A percentile compares a stretch with the other conserved stretches of the same genome.
Evolutionary conservation across 768 basidiomycete species (phyloP).

Genomic region (Obba rivulosa): DNA sequence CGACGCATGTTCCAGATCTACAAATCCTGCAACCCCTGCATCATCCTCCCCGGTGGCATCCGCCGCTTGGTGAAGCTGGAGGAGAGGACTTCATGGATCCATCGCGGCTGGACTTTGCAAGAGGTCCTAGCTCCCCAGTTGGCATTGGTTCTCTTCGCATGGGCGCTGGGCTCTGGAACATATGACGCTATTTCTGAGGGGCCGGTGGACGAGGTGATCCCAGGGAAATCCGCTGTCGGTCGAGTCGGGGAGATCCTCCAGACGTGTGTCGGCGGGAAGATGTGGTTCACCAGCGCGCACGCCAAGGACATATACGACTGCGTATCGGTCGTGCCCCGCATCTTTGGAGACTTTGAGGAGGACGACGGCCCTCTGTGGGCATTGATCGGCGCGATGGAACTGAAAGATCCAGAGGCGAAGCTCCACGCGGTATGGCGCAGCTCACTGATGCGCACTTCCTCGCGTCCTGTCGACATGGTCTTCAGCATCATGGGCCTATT

Average conservation of each 20-base stretch:
- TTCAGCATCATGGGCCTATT: slow-evolving; percentile 13
- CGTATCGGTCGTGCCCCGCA: no score
- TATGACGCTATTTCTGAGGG: no score
- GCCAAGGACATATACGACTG: no score
- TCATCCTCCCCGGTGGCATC: slow-evolving; percentile 9
- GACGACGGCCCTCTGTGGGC: background rate
- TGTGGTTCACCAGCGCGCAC: background rate
- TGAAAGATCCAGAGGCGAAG: background rate
- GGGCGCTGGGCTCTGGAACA: background rate
- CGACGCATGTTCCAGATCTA: slow-evolving; percentile 8
- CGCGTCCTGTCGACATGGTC: slow-evolving; percentile 10
- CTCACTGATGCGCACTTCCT: slow-evolving; percentile 11
- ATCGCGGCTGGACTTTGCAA: slow-evolving; percentile 11
- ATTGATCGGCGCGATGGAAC: background rate
- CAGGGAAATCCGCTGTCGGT: background rate
- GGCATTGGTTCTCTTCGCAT: background rate
- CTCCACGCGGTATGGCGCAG: slow-evolving; percentile 2
- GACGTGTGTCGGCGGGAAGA: background rate
- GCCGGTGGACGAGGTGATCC: background rate
- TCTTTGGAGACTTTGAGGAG: background rate
- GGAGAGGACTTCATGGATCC: slow-evolving; percentile 10
- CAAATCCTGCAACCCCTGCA: slow-evolving; percentile 2
- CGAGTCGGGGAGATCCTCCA: no score
- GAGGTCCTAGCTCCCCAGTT: slow-evolving; percentile 3
- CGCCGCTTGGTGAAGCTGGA: slow-evolving; percentile 7